Percentiles rank a stretch among this genome's conserved stretches.
These are phyloP conservation scores for Aspergillus sp. DNA, from an alignment of 2,329 filamentous ascomycete species.

Conservation along the genomic window DNA sequence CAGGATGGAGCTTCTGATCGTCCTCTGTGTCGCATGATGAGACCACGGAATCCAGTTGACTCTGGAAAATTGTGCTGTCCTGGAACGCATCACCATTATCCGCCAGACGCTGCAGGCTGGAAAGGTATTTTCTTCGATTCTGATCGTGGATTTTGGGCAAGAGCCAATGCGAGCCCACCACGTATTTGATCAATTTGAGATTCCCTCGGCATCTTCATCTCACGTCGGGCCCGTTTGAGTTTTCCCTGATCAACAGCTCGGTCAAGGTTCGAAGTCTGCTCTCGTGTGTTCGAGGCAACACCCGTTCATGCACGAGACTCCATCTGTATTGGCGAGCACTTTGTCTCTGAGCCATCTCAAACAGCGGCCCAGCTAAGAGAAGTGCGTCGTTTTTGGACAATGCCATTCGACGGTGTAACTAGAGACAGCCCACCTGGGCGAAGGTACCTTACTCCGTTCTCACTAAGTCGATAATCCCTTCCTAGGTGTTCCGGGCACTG, in stretches of 20 bases:
- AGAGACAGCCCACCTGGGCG: background rate
- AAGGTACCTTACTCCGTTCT: background rate
- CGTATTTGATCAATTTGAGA: background rate
- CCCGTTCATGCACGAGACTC: slow-evolving; percentile 21
- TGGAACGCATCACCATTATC: background rate
- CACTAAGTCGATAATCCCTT: background rate
- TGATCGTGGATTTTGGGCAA: background rate
- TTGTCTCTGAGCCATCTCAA: background rate
- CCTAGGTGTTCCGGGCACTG: background rate
- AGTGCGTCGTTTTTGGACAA: background rate
- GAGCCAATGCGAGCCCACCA: slow-evolving; percentile 5
- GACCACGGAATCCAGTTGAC: background rate
- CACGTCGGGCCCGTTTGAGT: background rate
- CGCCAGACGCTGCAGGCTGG: slow-evolving; percentile 6
- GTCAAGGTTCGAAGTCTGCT: background rate
- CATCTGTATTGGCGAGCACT: background rate
- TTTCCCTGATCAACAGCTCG: slow-evolving; percentile 8
- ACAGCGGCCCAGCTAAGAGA: background rate
- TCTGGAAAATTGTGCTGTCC: background rate
- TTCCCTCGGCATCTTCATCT: background rate
- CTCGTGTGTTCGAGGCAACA: slow-evolving; percentile 15
- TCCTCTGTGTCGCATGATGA: background rate
- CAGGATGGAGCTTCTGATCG: background rate
- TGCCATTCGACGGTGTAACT: background rate
- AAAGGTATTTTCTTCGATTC: background rate